A percentile compares a stretch with the other conserved stretches of the same genome.
These are phyloP conservation scores for Gnetum montanum DNA, from an alignment of 75 land plant species.

Conservation along the genomic window DNA sequence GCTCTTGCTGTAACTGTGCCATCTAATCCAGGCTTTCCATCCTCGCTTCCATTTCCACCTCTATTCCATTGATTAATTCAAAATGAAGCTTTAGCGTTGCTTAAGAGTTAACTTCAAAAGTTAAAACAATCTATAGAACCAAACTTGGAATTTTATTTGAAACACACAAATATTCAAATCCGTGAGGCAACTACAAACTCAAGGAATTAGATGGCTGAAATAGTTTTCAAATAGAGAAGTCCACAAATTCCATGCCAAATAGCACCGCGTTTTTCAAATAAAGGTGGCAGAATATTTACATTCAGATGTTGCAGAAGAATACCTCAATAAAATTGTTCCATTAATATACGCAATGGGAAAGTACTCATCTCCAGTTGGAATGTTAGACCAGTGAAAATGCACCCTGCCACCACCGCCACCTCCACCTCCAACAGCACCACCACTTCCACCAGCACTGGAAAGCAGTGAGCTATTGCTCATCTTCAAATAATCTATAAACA, in stretches of 20 bases:
- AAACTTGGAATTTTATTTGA: too few species aligned
- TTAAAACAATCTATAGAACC: too few species aligned
- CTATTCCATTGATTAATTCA: conserved; percentile 12
- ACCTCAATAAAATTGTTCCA: conserved; percentile 61
- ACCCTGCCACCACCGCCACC: conserved; percentile 90
- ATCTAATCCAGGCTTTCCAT: conserved; percentile 37
- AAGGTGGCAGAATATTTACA: too few species aligned
- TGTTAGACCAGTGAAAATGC: conserved; percentile 87
- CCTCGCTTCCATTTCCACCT: conserved; percentile 59
- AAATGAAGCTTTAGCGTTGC: too few species aligned
- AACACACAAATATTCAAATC: too few species aligned
- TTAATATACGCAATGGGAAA: conserved; percentile 59
- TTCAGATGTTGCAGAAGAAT: too few species aligned
- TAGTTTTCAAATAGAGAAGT: too few species aligned
- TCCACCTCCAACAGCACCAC: conserved; percentile 78
- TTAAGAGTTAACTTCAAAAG: too few species aligned
- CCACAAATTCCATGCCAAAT: too few species aligned
- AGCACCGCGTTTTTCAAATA: too few species aligned
- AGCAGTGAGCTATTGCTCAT: conserved; percentile 49
- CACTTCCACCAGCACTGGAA: conserved; percentile 69
- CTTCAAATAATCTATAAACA: conserved; percentile 56
- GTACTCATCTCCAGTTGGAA: conserved; percentile 75
- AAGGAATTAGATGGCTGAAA: too few species aligned
- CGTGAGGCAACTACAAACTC: too few species aligned
- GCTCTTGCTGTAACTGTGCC: conserved; percentile 76